Conservation (phyloP, 768 basidiomycete species). For the Phanerochaete carnosa region DNA sequence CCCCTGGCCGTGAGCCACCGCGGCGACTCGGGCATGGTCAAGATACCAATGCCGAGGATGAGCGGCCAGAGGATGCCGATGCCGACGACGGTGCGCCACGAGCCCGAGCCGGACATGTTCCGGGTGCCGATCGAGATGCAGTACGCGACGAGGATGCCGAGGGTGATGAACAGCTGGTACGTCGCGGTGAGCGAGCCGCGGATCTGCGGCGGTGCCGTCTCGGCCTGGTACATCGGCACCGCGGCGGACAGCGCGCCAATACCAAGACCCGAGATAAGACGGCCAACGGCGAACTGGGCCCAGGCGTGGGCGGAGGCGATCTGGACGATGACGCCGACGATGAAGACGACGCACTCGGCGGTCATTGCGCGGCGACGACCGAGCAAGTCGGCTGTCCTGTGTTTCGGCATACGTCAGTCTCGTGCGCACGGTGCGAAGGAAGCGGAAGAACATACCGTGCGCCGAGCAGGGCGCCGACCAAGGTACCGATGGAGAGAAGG, state of each 20-base stretch:
- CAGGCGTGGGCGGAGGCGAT: slow-evolving; percentile 47
- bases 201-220: slow-evolving; percentile 69
- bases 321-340: slow-evolving; percentile 60
- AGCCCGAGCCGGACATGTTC: slow-evolving; percentile 38
- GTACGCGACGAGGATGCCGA: slow-evolving; percentile 69
- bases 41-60: slow-evolving; percentile 59
- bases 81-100: slow-evolving; percentile 63
- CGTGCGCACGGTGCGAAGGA: neutral
- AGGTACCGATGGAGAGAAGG: slow-evolving; percentile 69
- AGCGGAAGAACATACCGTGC: slow-evolving; percentile 44
- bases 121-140: slow-evolving; percentile 71
- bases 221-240: slow-evolving; percentile 72
- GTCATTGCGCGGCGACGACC: slow-evolving; percentile 69
- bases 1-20: slow-evolving; percentile 55
- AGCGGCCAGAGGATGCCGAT: slow-evolving; percentile 61
- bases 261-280: slow-evolving; percentile 62
- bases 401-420: neutral
- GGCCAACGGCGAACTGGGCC: slow-evolving; percentile 67
- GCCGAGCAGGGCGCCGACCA: slow-evolving; percentile 58
- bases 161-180: slow-evolving; percentile 57
- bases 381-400: slow-evolving; percentile 58
- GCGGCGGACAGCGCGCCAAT: slow-evolving; percentile 67
- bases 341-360: slow-evolving; percentile 53
- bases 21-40: slow-evolving; percentile 69
- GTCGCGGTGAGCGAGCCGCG: slow-evolving; percentile 59